These are phyloP conservation scores for Tuber calosporum DNA, from an alignment of 495 filamentous ascomycete genomes.

Conservation along the genomic window DNA sequence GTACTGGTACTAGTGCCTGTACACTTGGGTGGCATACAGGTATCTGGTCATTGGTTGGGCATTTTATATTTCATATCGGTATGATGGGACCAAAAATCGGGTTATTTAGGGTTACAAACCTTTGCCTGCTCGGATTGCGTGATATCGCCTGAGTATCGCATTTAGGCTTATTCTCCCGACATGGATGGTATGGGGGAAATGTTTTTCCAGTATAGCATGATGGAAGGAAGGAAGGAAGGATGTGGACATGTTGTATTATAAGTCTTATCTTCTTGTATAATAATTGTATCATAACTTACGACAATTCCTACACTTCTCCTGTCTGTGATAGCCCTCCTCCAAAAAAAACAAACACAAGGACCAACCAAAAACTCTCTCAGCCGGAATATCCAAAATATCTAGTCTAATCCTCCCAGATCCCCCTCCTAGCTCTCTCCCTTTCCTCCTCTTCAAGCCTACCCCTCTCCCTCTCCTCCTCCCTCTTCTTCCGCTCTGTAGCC, in stretches of 20 bases:
- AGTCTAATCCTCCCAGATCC: slow-evolving; percentile 71
- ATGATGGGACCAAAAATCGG: too few relatives aligned
- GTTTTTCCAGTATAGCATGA: background rate
- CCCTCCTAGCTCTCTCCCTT: slow-evolving; percentile 61
- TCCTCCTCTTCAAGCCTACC: slow-evolving; percentile 58
- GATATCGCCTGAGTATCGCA: too few relatives aligned
- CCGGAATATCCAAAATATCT: background rate
- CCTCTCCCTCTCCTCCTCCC: slow-evolving; percentile 65
- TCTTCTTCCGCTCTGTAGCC: slow-evolving; percentile 73
- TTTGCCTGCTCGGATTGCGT: too few relatives aligned
- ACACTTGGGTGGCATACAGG: too few relatives aligned
- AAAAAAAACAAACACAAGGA: slow-evolving; percentile 6
- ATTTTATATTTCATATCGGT: too few relatives aligned
- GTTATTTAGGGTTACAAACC: too few relatives aligned
- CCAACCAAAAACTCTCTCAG: background rate
- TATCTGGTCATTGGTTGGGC: too few relatives aligned
- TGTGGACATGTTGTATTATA: too few relatives aligned
- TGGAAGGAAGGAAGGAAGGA: too few relatives aligned
- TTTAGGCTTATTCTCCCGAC: too few relatives aligned
- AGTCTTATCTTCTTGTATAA: background rate
- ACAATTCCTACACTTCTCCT: background rate
- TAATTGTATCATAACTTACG: background rate
- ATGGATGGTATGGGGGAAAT: background rate
- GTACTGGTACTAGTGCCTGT: too few relatives aligned
- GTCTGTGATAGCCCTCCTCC: background rate